A percentile compares a stretch with the other conserved stretches of the same genome.
Evolutionary conservation across 805 yeast genomes (phyloP).

Genomic region (Jamesozyma hellenica): DNA sequence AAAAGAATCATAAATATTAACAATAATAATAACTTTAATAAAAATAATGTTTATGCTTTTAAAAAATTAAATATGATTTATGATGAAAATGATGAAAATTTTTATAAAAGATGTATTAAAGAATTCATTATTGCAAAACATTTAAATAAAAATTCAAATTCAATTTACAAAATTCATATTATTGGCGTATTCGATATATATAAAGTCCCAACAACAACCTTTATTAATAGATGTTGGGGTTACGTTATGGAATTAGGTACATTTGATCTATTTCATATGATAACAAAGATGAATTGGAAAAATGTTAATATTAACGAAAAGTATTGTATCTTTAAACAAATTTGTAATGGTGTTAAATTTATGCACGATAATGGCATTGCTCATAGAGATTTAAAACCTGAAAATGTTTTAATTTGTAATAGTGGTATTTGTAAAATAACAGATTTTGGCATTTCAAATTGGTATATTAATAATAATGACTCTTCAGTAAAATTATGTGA

Average conservation of each 20-base stretch:
- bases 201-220: constrained; percentile 45
- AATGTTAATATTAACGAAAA: constrained; percentile 40
- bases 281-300: constrained; percentile 53
- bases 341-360: constrained; percentile 49
- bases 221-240: constrained; percentile 64
- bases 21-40: constrained; percentile 21
- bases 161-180: constrained; percentile 4
- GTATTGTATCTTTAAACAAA: constrained; percentile 60
- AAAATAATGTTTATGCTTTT: constrained; percentile 39
- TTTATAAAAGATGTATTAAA: constrained; percentile 52
- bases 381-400: constrained; percentile 69
- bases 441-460: constrained; percentile 68
- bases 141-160: constrained; percentile 22
- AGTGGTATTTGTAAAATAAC: constrained; percentile 58
- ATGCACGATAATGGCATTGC: constrained; percentile 59
- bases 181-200: constrained; percentile 9
- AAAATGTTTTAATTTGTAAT: constrained; percentile 50
- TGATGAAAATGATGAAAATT: constrained; percentile 53
- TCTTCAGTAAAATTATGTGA: constrained; percentile 32
- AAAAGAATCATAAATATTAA: constrained; percentile 34
- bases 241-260: constrained; percentile 57
- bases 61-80: constrained; percentile 52
- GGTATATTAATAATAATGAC: constrained; percentile 44
- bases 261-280: constrained; percentile 51
- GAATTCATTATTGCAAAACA: constrained; percentile 55